A percentile compares a stretch with the other conserved stretches of the same genome.
These are phyloP conservation scores for Gnetum montanum DNA, from an alignment of 75 land plant species.

Conservation along the genomic window DNA sequence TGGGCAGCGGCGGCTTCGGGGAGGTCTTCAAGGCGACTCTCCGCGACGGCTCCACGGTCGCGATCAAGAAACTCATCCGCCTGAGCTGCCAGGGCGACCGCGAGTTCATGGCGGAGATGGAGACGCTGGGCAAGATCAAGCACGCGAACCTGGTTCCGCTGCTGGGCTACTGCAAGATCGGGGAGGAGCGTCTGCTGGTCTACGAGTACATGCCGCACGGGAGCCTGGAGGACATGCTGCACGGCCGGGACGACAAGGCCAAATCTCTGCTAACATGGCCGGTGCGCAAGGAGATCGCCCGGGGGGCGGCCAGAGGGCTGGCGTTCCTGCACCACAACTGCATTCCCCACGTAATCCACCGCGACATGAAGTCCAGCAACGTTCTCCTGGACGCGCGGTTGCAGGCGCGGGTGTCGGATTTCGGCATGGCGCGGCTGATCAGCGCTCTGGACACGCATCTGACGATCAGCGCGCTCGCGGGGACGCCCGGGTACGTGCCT, in stretches of 20 bases:
- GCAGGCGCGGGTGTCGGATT: constrained; percentile 78
- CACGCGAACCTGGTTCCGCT: constrained; percentile 76
- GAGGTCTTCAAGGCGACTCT: constrained; percentile 70
- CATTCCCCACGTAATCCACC: constrained; percentile 80
- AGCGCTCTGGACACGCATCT: constrained; percentile 78
- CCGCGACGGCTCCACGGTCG: constrained; percentile 65
- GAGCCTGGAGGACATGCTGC: constrained; percentile 72
- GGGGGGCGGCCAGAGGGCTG: constrained; percentile 68
- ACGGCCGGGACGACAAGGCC: constrained; percentile 14
- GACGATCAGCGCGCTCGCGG: constrained; percentile 71
- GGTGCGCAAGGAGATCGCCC: constrained; percentile 55
- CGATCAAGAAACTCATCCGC: constrained; percentile 70
- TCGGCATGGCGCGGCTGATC: constrained; percentile 83
- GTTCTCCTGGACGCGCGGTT: constrained; percentile 60
- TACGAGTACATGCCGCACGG: constrained; percentile 73
- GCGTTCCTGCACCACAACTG: constrained; percentile 81
- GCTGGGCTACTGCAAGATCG: constrained; percentile 70
- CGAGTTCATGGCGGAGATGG: constrained; percentile 92
- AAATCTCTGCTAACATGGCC: constrained; percentile 44
- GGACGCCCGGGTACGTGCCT: constrained; percentile 85
- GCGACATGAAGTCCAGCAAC: constrained; percentile 87
- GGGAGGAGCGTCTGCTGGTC: constrained; percentile 74
- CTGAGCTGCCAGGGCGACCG: constrained; percentile 78
- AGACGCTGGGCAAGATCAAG: constrained; percentile 83
- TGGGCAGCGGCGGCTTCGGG: constrained; percentile 78